phyloP scores from a whole-genome alignment of 768 basidiomycete species.

The Rhizopogon rudus region DNA sequence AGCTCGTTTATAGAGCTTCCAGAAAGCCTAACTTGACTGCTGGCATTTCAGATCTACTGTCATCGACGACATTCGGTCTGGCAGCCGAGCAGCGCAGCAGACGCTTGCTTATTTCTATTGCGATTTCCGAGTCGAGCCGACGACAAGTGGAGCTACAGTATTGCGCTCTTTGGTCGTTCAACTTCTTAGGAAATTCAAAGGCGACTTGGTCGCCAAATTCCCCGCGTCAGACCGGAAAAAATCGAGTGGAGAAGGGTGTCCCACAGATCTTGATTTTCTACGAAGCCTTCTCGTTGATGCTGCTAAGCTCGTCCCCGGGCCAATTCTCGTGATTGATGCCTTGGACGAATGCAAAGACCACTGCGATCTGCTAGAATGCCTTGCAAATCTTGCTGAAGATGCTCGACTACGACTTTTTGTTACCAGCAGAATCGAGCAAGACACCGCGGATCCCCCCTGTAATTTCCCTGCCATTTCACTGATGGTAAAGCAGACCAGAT shows the following conservation, averaged over 20 bases:
- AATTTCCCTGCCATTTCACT: background rate
- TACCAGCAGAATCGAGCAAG: background rate
- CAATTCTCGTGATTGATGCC: constrained; percentile 8
- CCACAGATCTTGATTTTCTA: background rate
- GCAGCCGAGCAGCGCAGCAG: background rate
- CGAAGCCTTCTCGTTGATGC: background rate
- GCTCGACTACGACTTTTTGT: constrained; percentile 4
- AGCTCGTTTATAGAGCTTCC: background rate
- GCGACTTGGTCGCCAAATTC: background rate
- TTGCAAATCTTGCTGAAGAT: background rate
- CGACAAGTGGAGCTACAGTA: constrained; percentile 5
- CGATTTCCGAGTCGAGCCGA: constrained; percentile 11
- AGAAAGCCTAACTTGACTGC: background rate
- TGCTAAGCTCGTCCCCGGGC: background rate
- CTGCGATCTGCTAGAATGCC: background rate
- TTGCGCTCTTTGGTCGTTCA: constrained; percentile 16
- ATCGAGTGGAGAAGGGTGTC: background rate
- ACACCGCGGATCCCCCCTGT: background rate
- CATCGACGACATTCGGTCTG: constrained; percentile 2
- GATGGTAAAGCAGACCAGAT: background rate
- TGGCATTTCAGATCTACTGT: constrained; percentile 5
- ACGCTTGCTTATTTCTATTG: constrained; percentile 14
- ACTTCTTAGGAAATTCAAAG: background rate
- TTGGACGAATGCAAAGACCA: constrained; percentile 10
- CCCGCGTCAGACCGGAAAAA: background rate